A percentile compares a stretch with the other conserved stretches of the same genome.
These are phyloP conservation scores for Nigrospora sphaerica DNA, from an alignment of 2,329 filamentous ascomycete genomes.

Conservation along the genomic window DNA sequence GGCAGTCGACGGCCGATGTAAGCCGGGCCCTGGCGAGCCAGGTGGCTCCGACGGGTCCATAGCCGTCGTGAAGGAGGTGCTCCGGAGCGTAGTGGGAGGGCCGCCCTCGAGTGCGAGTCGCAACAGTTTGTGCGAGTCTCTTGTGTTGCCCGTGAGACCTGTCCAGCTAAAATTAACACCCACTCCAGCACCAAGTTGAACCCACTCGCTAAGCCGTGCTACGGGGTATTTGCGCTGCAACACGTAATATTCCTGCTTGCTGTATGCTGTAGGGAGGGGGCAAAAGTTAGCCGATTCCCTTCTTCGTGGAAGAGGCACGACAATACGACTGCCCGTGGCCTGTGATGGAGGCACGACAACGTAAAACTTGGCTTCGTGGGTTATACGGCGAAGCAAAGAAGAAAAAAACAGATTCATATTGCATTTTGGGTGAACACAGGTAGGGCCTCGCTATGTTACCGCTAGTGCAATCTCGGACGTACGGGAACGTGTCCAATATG, in stretches of 20 bases:
- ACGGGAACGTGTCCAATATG: too few relatives aligned
- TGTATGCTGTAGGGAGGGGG: slow-evolving; percentile 16
- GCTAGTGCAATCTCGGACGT: too few relatives aligned
- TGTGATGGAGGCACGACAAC: too few relatives aligned
- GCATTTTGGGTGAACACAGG: too few relatives aligned
- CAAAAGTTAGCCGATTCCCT: background rate
- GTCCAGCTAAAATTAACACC: slow-evolving; percentile 32
- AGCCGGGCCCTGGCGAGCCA: background rate
- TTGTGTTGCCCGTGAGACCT: slow-evolving; percentile 36
- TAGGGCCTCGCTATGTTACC: too few relatives aligned
- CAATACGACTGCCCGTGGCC: too few relatives aligned
- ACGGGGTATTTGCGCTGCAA: slow-evolving; percentile 14
- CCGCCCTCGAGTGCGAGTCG: slow-evolving; percentile 27
- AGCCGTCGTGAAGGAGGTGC: slow-evolving; percentile 10
- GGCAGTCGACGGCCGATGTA: background rate
- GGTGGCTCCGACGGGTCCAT: too few relatives aligned
- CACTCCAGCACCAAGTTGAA: slow-evolving; percentile 21
- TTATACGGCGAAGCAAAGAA: too few relatives aligned
- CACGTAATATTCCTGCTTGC: slow-evolving; percentile 30
- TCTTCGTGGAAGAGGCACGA: background rate
- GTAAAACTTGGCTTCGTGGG: too few relatives aligned
- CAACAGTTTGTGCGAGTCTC: slow-evolving; percentile 39
- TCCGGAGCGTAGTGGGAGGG: slow-evolving; percentile 13
- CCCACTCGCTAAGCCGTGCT: slow-evolving; percentile 16
- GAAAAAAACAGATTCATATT: too few relatives aligned